Base-by-base conservation (phyloP, 441 rosid genomes). In the Erodium texanum region DNA sequence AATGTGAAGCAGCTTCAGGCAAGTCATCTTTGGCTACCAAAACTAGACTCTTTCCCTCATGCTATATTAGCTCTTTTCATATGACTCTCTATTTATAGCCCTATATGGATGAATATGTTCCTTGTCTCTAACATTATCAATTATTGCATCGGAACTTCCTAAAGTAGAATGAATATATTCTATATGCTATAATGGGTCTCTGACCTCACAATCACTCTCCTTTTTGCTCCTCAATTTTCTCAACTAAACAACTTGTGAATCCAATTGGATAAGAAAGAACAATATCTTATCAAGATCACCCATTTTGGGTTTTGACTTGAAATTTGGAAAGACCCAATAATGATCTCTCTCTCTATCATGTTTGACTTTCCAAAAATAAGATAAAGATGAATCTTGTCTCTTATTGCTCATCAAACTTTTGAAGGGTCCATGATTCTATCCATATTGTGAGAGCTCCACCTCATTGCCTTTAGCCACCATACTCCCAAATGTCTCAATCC, bases 331-430 rank as follows among this genome's bases (percentile, higher is more conserved):
- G 61, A 23, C 22, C 18, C 61, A 54, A 54, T 18, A 18, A 18
- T 19, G 23, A 18, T 54, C 48, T 54, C 20, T 52, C 59, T 27
- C 29, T 1, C 29, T 27, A 1, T 54, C 23, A 18, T 54, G n/a
- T 52, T 16, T 52, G 59, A 52, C 59, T 23, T 23, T 52, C 59
- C 20, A 52, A 41, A 12, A 52, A 52, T 52, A 52, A 18, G 59
- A 52, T 52, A 52, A 16, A 52, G 22, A 52, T 18, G 59, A 52
- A 52, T 52, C 20, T 52, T 52, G 59, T 52, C 59, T 16, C 59
- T 52, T 52, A 18, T n/a, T n/a, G n/a, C 59, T 52, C 59, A 52
- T 52, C 59, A 52, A 52, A 18, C 59, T 52, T 52, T 52, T 52
- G 20, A 16, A 52, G 58, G 59, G 59, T 19, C 19, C 59, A 52